Conservation (phyloP, 2,329 filamentous ascomycete species). For the Sporothrix brasiliensis region DNA sequence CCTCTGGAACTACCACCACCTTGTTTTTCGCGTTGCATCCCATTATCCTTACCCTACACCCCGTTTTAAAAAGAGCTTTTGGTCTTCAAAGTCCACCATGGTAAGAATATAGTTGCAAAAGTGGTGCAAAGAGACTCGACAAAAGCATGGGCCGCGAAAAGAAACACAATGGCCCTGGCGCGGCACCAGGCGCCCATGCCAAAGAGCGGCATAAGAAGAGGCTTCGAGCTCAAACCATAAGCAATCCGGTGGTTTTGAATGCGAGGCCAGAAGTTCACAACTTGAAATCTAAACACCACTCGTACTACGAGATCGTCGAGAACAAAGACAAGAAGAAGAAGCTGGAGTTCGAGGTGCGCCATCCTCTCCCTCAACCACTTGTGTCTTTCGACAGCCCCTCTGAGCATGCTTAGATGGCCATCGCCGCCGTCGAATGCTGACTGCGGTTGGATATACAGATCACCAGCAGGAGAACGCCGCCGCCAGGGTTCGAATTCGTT, state of each 20-base stretch:
- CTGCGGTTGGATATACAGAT: slow-evolving; percentile 46
- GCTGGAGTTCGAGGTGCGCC: slow-evolving; percentile 62
- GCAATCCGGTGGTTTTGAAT: slow-evolving; percentile 39
- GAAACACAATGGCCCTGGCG: slow-evolving; percentile 36
- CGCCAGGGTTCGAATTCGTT: slow-evolving; percentile 65
- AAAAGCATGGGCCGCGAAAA: slow-evolving; percentile 42
- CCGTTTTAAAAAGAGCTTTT: not conserved
- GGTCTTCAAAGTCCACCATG: slow-evolving; percentile 33
- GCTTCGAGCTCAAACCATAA: slow-evolving; percentile 39
- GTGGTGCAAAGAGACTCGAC: slow-evolving; percentile 31
- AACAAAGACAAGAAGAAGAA: slow-evolving; percentile 67
- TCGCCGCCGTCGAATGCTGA: slow-evolving; percentile 2
- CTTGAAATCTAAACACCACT: slow-evolving; percentile 59
- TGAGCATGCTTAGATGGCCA: not conserved
- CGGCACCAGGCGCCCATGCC: slow-evolving; percentile 39
- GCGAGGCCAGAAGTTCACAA: slow-evolving; percentile 40
- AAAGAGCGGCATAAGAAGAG: slow-evolving; percentile 43
- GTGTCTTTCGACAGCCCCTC: not conserved
- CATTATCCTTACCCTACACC: not conserved
- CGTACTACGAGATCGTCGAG: slow-evolving; percentile 66
- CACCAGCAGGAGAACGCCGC: slow-evolving; percentile 55
- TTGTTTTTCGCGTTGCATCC: not conserved
- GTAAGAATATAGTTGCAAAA: slow-evolving; percentile 34
- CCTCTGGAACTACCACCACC: not conserved
- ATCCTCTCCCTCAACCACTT: not conserved